Conservation (phyloP, 805 yeast genomes). For the Tetrapisispora namnaoensis region DNA sequence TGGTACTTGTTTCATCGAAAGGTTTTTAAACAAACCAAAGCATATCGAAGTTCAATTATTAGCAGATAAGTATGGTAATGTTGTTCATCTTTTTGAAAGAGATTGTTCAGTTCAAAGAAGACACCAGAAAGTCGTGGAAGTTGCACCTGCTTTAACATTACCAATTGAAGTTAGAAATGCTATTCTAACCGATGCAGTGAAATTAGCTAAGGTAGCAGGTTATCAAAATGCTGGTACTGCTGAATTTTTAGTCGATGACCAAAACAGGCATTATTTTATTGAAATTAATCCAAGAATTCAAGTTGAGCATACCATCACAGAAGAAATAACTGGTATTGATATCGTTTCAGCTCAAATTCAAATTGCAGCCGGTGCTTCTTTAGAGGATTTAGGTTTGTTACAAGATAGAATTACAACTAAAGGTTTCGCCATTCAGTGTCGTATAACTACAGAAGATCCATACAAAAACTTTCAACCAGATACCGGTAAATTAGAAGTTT, state of each 20-base stretch:
- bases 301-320: slow-evolving; percentile 98
- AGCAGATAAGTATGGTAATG: slow-evolving; percentile 91
- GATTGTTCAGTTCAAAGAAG: slow-evolving; percentile 99
- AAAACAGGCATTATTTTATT: slow-evolving; percentile 92
- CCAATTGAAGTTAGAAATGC: slow-evolving; percentile 81
- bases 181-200: slow-evolving; percentile 89
- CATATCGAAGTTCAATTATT: slow-evolving; percentile 95
- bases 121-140: slow-evolving; percentile 97
- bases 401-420: slow-evolving; percentile 93
- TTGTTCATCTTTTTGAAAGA: slow-evolving; percentile 90
- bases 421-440: slow-evolving; percentile 98
- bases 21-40: slow-evolving; percentile 90
- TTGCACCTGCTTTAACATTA: slow-evolving; percentile 92
- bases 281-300: slow-evolving; percentile 98
- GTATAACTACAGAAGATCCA: slow-evolving; percentile 98
- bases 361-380: slow-evolving; percentile 95
- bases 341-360: slow-evolving; percentile 97
- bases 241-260: slow-evolving; percentile 86
- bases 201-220: slow-evolving; percentile 75
- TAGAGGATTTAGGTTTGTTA: slow-evolving; percentile 80
- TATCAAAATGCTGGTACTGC: slow-evolving; percentile 98
- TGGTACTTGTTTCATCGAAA: slow-evolving; percentile 95
- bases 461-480: slow-evolving; percentile 95
- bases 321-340: slow-evolving; percentile 97
- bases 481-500: slow-evolving; percentile 95